Base-by-base conservation (phyloP, 2,329 filamentous ascomycete species). In the Sporothrix mexicana region DNA sequence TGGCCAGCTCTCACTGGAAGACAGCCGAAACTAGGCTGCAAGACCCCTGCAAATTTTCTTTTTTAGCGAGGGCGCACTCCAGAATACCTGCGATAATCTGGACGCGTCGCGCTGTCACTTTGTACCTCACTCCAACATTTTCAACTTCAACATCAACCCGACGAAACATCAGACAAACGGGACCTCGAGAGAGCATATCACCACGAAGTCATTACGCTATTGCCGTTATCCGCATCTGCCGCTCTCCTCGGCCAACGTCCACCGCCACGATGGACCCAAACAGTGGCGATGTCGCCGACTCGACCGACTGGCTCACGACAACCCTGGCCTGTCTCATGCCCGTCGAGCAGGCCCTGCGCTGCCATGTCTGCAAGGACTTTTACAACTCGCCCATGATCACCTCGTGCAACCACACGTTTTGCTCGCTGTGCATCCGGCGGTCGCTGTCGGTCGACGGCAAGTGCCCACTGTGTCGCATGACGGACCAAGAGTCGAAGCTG, bases 351-450 rank as follows among this genome's bases (percentile, higher is more conserved):
- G 90, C 94, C 2, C 86, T 99, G 23, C 93, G 96, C 77, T 99
- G 96, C 82, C 93, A 98, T 82, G 93, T 99, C 74, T 99, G 96
- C 88, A 98, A 98, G 80, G 97, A 99, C 81, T 97, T 98, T 82
- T 98, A 93, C 84, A 90, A 90, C 74, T 97, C 94, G 69, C 96
- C 96, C 0, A 96, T 99, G 88, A 91, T 98, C 75, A 99, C 96
- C 0, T 93, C 93, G 0, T 99, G 96, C 83, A 92, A 90, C 71
- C 96, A 99, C 80, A 98, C 96, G 0, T 99, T 99, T 79, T 99
- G 96, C 85, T 98, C 95, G 7, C 84, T 97, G 71, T 99, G 96
- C 81, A 98, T 99, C 80, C 92, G 96, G 43, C 88, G 95, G 75
- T 94, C 93, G 74, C 86, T 99, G 0, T 91, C 91, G 1, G 87